Evolutionary conservation across 352 stramenopile species (phyloP).

Genomic region (Globisporangium spinosum): DNA sequence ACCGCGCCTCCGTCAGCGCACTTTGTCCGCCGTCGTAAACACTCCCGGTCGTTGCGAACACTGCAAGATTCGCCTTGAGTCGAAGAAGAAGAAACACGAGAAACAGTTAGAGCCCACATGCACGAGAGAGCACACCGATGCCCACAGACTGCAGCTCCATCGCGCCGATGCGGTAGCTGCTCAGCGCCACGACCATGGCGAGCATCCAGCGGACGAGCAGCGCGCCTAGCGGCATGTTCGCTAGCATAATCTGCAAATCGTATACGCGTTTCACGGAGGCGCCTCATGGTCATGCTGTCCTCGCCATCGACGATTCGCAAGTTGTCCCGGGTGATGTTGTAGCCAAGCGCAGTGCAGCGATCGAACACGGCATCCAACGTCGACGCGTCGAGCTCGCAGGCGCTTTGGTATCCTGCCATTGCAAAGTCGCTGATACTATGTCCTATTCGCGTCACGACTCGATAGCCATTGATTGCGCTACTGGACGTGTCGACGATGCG

Average conservation of each 20-base stretch:
- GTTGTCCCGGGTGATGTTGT: too few relatives aligned
- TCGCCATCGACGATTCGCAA: too few relatives aligned
- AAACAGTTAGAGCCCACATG: constrained; percentile 15
- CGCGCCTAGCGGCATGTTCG: constrained; percentile 27
- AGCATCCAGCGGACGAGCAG: constrained; percentile 36
- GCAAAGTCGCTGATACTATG: too few relatives aligned
- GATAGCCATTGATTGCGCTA: neutral
- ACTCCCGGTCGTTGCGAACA: neutral
- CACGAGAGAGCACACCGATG: constrained; percentile 22
- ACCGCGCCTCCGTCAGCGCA: constrained; percentile 16
- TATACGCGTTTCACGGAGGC: too few relatives aligned
- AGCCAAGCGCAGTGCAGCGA: too few relatives aligned
- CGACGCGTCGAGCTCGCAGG: too few relatives aligned
- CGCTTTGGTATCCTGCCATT: too few relatives aligned
- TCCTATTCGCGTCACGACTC: neutral
- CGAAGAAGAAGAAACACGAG: constrained; percentile 21
- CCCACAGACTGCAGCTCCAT: neutral
- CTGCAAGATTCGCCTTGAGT: constrained; percentile 17
- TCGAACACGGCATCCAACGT: too few relatives aligned
- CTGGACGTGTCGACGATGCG: neutral
- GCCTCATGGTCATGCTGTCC: too few relatives aligned
- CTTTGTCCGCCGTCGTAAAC: constrained; percentile 20
- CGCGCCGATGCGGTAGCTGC: neutral
- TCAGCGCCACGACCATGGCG: constrained; percentile 9
- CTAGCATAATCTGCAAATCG: constrained; percentile 13